These are phyloP conservation scores for Perkinsus marinus DNA, from an alignment of 169 alveolate species.

Conservation along the genomic window DNA sequence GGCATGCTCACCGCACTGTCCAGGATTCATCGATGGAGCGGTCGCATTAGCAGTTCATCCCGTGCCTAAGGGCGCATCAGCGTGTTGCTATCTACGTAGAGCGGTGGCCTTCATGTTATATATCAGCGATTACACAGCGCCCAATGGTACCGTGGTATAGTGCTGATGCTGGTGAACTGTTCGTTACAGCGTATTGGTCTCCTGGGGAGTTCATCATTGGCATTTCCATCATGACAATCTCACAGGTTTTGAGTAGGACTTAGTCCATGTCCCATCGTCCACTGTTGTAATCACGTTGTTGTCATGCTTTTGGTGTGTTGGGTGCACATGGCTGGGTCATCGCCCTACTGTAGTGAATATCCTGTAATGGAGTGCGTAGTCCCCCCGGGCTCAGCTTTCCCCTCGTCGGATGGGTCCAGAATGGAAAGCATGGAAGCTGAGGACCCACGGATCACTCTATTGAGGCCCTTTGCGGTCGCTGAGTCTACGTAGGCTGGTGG, in stretches of 20 bases:
- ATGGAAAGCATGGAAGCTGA: background rate
- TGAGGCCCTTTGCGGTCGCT: background rate
- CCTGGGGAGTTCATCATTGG: background rate
- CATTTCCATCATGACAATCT: background rate
- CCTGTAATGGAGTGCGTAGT: background rate
- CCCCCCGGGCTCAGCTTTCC: background rate
- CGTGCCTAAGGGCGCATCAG: conserved; percentile 11
- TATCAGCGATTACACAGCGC: background rate
- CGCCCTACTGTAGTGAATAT: no score
- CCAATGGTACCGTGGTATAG: background rate
- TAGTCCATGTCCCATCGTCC: background rate
- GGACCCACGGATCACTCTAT: background rate
- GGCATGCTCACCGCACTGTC: conserved; percentile 8
- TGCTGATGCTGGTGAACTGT: background rate
- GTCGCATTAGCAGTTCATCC: conserved; percentile 13
- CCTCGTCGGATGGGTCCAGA: background rate
- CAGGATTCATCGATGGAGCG: background rate
- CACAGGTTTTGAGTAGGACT: background rate
- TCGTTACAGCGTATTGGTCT: background rate
- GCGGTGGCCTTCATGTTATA: background rate
- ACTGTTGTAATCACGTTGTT: no score
- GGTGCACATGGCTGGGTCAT: no score
- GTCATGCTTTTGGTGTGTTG: no score
- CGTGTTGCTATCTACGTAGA: background rate
- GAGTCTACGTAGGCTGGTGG: background rate